A percentile compares a stretch with the other conserved stretches of the same genome.
phyloP scores from a whole-genome alignment of 139 green algal genomes.

The Picochlorum sp. region DNA sequence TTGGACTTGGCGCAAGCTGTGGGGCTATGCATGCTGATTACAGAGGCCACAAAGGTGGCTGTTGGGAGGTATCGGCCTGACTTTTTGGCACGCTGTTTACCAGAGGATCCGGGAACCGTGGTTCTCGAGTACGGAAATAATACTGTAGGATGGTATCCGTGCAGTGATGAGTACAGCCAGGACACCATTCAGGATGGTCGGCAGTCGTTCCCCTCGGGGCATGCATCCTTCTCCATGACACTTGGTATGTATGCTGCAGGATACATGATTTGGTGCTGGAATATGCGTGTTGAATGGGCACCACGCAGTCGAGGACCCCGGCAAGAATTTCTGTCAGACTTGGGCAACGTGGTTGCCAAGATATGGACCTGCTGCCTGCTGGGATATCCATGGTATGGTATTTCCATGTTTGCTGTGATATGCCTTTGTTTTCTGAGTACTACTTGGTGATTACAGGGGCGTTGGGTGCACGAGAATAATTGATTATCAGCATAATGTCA shows the following conservation, averaged over 20 bases:
- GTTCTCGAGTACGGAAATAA: constrained; percentile 5
- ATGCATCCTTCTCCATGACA: constrained; percentile 22
- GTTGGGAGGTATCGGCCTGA: constrained; percentile 8
- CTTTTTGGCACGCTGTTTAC: constrained; percentile 9
- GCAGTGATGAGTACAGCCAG: constrained; percentile 1
- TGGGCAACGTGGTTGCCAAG: constrained; percentile 28
- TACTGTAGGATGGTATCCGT: constrained; percentile 12
- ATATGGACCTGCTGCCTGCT: constrained; percentile 17
- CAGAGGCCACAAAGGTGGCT: constrained; percentile 1
- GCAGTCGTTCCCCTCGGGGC: constrained; percentile 19
- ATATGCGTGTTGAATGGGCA: constrained; percentile 15
- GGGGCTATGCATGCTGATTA: not conserved
- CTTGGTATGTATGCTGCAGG: constrained; percentile 20
- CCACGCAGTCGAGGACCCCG: not conserved
- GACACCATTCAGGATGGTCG: constrained; percentile 3
- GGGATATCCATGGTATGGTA: constrained; percentile 3
- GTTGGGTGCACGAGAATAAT: constrained; percentile 3
- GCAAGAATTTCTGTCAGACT: constrained; percentile 18
- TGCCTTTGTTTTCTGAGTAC: too few relatives aligned
- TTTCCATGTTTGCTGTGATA: too few relatives aligned
- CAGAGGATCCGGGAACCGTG: not conserved
- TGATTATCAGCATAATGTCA: constrained; percentile 6
- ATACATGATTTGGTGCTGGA: constrained; percentile 32
- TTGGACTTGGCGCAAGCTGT: constrained; percentile 13
- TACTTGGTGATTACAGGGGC: not conserved